phyloP scores from a whole-genome alignment of 78 protist species.

The Paratrimastix pyriformis region DNA sequence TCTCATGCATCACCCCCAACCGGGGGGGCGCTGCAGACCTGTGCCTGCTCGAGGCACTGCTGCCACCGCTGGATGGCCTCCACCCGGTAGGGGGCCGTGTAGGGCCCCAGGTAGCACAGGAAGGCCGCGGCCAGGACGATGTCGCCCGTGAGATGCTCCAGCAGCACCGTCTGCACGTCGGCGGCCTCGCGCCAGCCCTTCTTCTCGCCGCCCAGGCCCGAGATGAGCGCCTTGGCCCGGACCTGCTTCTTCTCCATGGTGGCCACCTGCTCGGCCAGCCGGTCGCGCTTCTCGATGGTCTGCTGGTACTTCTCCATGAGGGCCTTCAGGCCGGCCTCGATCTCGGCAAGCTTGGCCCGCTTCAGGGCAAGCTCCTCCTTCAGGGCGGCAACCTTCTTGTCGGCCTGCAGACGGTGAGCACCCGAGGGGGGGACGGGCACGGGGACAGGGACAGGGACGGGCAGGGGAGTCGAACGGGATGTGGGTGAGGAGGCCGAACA shows the following conservation, averaged over 20 bases:
- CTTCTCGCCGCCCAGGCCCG: conserved; percentile 49
- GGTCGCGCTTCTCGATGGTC: conserved; percentile 18
- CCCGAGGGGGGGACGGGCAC: too few species aligned
- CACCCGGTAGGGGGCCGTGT: conserved; percentile 25
- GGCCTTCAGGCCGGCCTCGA: background rate
- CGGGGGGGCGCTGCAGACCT: too few species aligned
- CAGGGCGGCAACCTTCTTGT: background rate
- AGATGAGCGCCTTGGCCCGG: conserved; percentile 46
- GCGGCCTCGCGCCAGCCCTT: conserved; percentile 9
- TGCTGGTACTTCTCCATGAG: conserved; percentile 12
- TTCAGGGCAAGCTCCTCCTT: background rate
- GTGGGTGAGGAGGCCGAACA: too few species aligned
- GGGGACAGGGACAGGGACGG: too few species aligned
- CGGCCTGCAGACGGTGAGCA: too few species aligned
- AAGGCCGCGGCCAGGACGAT: conserved; percentile 20
- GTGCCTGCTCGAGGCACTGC: background rate
- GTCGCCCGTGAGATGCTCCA: conserved; percentile 14
- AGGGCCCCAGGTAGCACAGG: conserved; percentile 42
- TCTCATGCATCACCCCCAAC: too few species aligned
- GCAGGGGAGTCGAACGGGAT: too few species aligned
- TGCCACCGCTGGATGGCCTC: background rate
- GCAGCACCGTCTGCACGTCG: background rate
- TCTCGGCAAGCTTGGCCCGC: background rate
- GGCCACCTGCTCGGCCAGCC: conserved; percentile 31
- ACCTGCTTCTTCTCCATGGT: conserved; percentile 23